phyloP scores from a whole-genome alignment of 352 stramenopile species.

The Phytophthora quininea region DNA sequence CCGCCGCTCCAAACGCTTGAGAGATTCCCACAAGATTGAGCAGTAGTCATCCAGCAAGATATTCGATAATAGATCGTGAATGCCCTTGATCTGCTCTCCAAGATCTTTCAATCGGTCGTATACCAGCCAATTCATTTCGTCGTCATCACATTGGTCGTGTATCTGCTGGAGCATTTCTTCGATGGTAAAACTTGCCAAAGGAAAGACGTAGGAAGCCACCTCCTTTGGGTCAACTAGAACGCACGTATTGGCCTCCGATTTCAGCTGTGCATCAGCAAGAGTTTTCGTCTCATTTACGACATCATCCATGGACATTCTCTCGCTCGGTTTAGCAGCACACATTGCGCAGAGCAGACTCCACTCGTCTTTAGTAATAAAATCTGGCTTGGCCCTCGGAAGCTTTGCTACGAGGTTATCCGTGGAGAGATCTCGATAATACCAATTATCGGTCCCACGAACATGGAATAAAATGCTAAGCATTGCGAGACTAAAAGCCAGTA shows the following conservation, averaged over 20 bases:
- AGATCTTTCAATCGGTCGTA: no score
- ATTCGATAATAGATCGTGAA: not conserved
- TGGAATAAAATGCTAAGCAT: not conserved
- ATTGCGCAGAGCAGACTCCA: constrained; percentile 2
- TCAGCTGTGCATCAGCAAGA: not conserved
- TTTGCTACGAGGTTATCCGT: not conserved
- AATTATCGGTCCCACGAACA: not conserved
- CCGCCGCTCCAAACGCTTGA: not conserved
- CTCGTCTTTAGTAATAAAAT: not conserved
- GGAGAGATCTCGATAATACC: no score
- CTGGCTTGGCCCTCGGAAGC: not conserved
- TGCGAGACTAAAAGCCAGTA: not conserved
- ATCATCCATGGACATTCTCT: constrained; percentile 2
- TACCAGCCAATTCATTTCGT: not conserved
- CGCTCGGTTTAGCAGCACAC: not conserved
- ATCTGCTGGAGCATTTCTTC: not conserved
- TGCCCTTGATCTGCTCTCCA: no score
- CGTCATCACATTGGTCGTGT: not conserved
- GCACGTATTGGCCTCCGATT: not conserved
- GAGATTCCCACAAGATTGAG: not conserved
- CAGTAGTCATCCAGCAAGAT: not conserved
- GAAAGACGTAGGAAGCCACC: not conserved
- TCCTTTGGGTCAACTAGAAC: not conserved
- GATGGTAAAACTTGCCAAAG: not conserved
- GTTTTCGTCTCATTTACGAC: not conserved